These are phyloP conservation scores for Hemisphaericaspora xylanilytica DNA, from an alignment of 1,139 yeast species.

Conservation along the genomic window DNA sequence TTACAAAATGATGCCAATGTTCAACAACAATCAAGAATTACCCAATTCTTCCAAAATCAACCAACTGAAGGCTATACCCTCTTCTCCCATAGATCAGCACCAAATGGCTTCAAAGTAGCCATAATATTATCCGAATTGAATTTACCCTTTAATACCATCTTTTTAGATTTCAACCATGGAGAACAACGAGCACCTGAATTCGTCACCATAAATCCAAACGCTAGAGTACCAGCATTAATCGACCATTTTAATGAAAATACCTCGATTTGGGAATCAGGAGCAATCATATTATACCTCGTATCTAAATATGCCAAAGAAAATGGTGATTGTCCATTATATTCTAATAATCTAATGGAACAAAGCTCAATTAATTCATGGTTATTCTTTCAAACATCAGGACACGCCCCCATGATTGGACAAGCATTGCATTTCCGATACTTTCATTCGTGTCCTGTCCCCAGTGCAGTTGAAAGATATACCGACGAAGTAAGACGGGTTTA, in stretches of 20 bases:
- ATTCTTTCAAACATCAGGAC: conserved; percentile 93
- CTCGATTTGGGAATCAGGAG: conserved; percentile 93
- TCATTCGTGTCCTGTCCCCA: conserved; percentile 82
- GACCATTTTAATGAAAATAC: conserved; percentile 81
- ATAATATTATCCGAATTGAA: conserved; percentile 83
- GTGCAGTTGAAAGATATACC: conserved; percentile 87
- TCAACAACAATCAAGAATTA: conserved; percentile 55
- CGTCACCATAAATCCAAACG: conserved; percentile 88
- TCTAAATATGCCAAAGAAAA: conserved; percentile 65
- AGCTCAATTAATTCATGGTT: conserved; percentile 88
- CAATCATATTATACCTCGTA: conserved; percentile 76
- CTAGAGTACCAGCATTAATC: conserved; percentile 89
- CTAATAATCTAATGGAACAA: conserved; percentile 76
- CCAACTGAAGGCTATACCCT: conserved; percentile 84
- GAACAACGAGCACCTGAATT: conserved; percentile 94
- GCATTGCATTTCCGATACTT: conserved; percentile 91
- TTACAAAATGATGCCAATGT: conserved; percentile 36
- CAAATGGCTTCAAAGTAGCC: conserved; percentile 95
- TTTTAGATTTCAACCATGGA: conserved; percentile 82
- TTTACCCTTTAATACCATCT: conserved; percentile 75
- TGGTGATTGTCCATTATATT: conserved; percentile 78
- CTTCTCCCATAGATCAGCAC: conserved; percentile 90
- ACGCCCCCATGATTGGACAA: conserved; percentile 97
- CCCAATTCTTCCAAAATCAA: conserved; percentile 71
- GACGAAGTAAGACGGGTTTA: conserved; percentile 93